Percentiles rank a stretch among this genome's conserved stretches.
Evolutionary conservation across 352 stramenopile genomes (phyloP).

Genomic region (Pelagophyceae sp.): DNA sequence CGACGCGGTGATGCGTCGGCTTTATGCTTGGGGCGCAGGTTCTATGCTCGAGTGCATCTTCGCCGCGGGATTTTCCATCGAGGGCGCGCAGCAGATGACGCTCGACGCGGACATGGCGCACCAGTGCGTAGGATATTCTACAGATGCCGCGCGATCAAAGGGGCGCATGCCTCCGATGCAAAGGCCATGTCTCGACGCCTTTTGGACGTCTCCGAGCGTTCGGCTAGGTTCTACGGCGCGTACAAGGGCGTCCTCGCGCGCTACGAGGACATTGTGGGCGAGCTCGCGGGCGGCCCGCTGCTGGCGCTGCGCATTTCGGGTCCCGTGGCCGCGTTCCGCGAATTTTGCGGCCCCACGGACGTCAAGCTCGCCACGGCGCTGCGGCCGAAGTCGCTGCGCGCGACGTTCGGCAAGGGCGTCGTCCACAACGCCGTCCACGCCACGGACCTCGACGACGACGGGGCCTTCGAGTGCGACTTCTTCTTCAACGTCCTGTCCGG

Average conservation of each 20-base stretch:
- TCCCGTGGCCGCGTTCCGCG: conserved; percentile 44
- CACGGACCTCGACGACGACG: conserved; percentile 80
- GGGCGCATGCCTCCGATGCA: too few species aligned
- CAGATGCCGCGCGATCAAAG: conserved; percentile 50
- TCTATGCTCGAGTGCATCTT: conserved; percentile 72
- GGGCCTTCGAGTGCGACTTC: conserved; percentile 72
- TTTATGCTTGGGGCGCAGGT: too few species aligned
- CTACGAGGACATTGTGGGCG: conserved; percentile 73
- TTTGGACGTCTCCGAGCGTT: too few species aligned
- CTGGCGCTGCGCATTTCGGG: conserved; percentile 73
- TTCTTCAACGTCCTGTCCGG: conserved; percentile 84
- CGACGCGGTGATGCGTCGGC: too few species aligned
- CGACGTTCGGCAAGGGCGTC: conserved; percentile 59
- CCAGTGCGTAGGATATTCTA: too few species aligned
- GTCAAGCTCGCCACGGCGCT: conserved; percentile 68
- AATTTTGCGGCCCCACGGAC: conserved; percentile 60
- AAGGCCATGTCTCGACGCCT: too few species aligned
- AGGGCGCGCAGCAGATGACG: conserved; percentile 71
- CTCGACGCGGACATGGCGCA: conserved; percentile 68
- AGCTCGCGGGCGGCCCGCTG: conserved; percentile 71
- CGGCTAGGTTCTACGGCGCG: conserved; percentile 84
- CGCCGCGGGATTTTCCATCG: conserved; percentile 55
- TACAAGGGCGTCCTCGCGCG: conserved; percentile 67
- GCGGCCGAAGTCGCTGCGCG: conserved; percentile 58
- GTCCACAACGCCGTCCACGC: conserved; percentile 78